Evolutionary conservation across 2,329 filamentous ascomycete species (phyloP), one percentile per base, ranked within the genome.

Genomic region (Cladosporium velox): DNA sequence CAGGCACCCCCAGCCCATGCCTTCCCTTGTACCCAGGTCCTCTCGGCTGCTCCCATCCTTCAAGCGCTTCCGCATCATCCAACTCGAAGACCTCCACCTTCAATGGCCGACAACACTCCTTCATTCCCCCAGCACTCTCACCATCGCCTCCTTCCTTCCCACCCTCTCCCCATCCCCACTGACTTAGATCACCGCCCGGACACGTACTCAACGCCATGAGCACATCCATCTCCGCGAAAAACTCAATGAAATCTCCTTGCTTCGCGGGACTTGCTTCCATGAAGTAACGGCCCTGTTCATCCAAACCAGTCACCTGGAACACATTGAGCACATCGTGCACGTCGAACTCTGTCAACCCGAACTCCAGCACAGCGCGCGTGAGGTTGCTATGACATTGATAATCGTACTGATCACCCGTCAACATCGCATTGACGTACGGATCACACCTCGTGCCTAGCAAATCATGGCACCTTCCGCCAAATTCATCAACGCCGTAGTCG

Each of bases 321-420:
- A 96, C 82, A 73, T 96, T 96, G 64, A 96, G 83, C 0, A 96
- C 91, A 75, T 96, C 91, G 73, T 96, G 92, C 1, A 95, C 87
- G 74, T 95, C 91, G 34, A 82, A 81, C 77, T 95, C 92, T 5
- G 82, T 84, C 51, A 95, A 76, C 0, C 91, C 90, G 67, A 83
- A 88, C 0, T 89, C 88, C 1, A 88, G 68, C 2, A 95, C 86
- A 0, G 92, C 90, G 4, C 92, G 86, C 1, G 87, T 87, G 12
- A 96, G 84, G 76, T 96, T 96, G 1, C 89, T 92, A 74, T 94
- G 91, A 77, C 92, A 96, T 76, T 95, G 91, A 77, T 86, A 94
- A 76, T 95, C 89, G 75, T 92, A 95, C 35, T 83, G 83, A 59
- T 86, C 83, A n/a, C 87, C 88, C 3, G 85, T 87, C 62, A 96